A percentile compares a stretch with the other conserved stretches of the same genome.
Evolutionary conservation across 108 stramenopile species (phyloP).

Genomic region (Licmophora abbreviata): DNA sequence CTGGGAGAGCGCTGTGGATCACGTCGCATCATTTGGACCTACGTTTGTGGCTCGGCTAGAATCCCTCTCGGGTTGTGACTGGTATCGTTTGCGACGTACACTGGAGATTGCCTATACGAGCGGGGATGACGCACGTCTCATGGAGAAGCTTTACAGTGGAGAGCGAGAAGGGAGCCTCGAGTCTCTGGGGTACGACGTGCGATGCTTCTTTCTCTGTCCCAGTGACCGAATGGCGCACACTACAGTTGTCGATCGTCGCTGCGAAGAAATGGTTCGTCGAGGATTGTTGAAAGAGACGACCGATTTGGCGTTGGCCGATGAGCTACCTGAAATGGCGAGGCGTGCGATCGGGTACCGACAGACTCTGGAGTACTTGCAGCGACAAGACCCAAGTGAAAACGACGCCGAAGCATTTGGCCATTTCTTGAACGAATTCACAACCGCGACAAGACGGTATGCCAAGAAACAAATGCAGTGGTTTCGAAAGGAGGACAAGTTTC

Average conservation of each 20-base stretch:
- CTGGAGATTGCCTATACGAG: slow-evolving; percentile 76
- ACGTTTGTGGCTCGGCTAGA: slow-evolving; percentile 1
- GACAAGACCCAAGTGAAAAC: slow-evolving; percentile 22
- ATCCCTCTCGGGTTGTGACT: slow-evolving; percentile 67
- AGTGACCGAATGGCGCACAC: slow-evolving; percentile 83
- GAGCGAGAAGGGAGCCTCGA: slow-evolving; percentile 53
- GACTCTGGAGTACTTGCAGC: slow-evolving; percentile 74
- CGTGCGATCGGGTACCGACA: slow-evolving; percentile 97
- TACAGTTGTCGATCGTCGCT: slow-evolving; percentile 77
- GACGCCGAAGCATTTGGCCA: slow-evolving; percentile 54
- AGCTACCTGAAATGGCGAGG: slow-evolving; percentile 68
- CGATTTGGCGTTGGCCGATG: slow-evolving; percentile 46
- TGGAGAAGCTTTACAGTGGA: slow-evolving; percentile 63
- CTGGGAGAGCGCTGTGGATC: slow-evolving; percentile 64
- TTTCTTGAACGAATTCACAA: slow-evolving; percentile 72
- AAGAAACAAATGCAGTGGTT: slow-evolving; percentile 96
- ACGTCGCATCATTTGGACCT: slow-evolving; percentile 32
- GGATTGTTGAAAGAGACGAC: slow-evolving; percentile 83
- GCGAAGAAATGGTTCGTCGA: slow-evolving; percentile 82
- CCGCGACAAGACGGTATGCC: slow-evolving; percentile 88
- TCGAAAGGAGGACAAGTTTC: slow-evolving; percentile 69
- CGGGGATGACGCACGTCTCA: slow-evolving; percentile 14
- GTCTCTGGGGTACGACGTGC: slow-evolving; percentile 77
- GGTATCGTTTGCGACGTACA: slow-evolving; percentile 87
- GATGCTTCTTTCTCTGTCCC: slow-evolving; percentile 93